A percentile compares a stretch with the other conserved stretches of the same genome.
Conservation (phyloP, 2,329 filamentous ascomycete genomes). For the Trichoderma polysporum region DNA sequence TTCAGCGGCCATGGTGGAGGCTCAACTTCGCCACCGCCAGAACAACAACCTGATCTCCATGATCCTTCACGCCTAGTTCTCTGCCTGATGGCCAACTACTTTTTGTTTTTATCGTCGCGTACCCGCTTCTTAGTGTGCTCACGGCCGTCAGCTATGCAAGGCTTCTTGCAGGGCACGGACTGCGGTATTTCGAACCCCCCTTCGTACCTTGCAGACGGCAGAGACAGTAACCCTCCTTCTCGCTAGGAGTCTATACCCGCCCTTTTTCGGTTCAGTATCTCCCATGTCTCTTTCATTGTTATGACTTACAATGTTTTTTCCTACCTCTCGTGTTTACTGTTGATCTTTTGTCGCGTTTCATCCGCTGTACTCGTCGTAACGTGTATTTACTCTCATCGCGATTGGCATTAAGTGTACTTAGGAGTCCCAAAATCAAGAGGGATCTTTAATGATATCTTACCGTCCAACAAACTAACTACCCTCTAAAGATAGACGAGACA, state of each 20-base stretch:
- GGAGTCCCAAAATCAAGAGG: neutral
- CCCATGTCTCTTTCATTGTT: neutral
- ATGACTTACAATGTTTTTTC: neutral
- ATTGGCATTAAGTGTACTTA: neutral
- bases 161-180: neutral
- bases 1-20: neutral
- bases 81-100: neutral
- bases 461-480: neutral
- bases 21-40: conserved; percentile 9
- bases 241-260: neutral
- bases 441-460: neutral
- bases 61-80: neutral
- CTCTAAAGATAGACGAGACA: neutral
- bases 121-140: neutral
- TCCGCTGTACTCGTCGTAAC: neutral
- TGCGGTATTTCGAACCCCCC: neutral
- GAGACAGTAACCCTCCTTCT: conserved; percentile 2
- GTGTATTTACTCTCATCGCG: neutral
- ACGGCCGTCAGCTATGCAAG: neutral
- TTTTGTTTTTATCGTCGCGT: neutral
- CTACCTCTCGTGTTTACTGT: neutral
- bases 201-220: neutral
- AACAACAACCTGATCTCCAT: neutral
- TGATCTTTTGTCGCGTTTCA: neutral
- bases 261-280: neutral